phyloP scores from a whole-genome alignment of 2,329 filamentous ascomycete genomes.

The Stemphylium lycopersici region DNA sequence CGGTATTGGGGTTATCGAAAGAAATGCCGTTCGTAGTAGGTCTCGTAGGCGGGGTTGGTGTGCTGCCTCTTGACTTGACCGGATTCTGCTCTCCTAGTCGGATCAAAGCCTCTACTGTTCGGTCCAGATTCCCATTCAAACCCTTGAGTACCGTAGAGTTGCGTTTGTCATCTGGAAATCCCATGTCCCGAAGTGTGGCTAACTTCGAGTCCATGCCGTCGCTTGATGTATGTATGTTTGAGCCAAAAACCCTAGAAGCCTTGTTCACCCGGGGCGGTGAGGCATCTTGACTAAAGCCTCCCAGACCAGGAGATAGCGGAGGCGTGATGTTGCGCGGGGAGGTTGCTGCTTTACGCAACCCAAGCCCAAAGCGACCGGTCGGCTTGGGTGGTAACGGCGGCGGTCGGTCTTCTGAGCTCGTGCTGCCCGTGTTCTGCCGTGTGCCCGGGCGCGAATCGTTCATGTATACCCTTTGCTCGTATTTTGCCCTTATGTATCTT shows the following conservation, averaged over 20 bases:
- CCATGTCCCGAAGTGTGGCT: conserved; percentile 82
- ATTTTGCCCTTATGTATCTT: conserved; percentile 92
- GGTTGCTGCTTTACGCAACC: conserved; percentile 72
- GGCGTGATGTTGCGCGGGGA: conserved; percentile 66
- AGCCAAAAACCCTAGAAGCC: conserved; percentile 70
- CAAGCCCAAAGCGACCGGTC: conserved; percentile 66
- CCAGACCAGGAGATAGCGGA: conserved; percentile 42
- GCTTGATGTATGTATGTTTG: conserved; percentile 62
- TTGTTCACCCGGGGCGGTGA: conserved; percentile 62
- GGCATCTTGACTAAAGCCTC: conserved; percentile 39
- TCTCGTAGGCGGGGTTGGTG: conserved; percentile 54
- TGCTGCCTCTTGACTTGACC: conserved; percentile 53
- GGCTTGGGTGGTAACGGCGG: conserved; percentile 67
- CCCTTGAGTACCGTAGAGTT: conserved; percentile 83
- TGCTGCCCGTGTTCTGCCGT: conserved; percentile 63
- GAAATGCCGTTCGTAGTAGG: conserved; percentile 56
- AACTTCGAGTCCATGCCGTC: conserved; percentile 78
- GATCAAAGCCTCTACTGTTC: conserved; percentile 82
- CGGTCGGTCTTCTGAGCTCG: conserved; percentile 61
- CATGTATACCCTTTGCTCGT: conserved; percentile 69
- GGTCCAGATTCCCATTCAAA: conserved; percentile 83
- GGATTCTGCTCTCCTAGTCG: conserved; percentile 71
- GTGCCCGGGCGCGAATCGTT: conserved; percentile 49
- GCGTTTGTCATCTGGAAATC: conserved; percentile 81
- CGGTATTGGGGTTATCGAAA: conserved; percentile 48